Conservation (phyloP, 1,284 basidiomycete genomes). For the Flammula alnicola region DNA sequence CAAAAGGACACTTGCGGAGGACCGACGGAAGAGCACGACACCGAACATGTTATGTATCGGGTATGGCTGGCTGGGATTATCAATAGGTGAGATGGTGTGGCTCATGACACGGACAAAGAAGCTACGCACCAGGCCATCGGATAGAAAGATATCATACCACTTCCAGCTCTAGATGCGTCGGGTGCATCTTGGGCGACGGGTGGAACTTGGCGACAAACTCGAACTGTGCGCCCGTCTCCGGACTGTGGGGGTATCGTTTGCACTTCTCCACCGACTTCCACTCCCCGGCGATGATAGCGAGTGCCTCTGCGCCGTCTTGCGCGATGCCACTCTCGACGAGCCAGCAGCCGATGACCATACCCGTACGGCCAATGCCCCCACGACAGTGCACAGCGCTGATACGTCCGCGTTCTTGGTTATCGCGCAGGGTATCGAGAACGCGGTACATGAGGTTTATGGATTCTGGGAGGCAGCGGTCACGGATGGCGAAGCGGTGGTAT, state of each 20-base stretch:
- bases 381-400: conserved; percentile 74
- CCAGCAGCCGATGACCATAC: conserved; percentile 79
- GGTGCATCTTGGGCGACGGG: conserved; percentile 15
- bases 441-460: conserved; percentile 56
- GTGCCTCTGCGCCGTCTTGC: conserved; percentile 63
- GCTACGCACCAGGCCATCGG: neutral
- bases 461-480: conserved; percentile 66
- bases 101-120: no score
- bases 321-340: conserved; percentile 69
- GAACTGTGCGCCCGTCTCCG: conserved; percentile 78
- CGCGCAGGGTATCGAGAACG: conserved; percentile 59
- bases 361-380: conserved; percentile 77
- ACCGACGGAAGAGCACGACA: no score
- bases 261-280: conserved; percentile 80
- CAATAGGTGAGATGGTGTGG: no score
- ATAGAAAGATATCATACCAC: neutral
- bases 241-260: conserved; percentile 70
- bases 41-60: no score
- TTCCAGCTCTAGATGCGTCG: conserved; percentile 10
- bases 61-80: no score
- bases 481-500: conserved; percentile 78
- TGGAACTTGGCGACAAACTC: conserved; percentile 68
- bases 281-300: conserved; percentile 63
- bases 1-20: no score
- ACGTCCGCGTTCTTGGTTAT: conserved; percentile 59